Evolutionary conservation across 83 land plant genomes (phyloP).

Genomic region (Isoetes engelmannii): DNA sequence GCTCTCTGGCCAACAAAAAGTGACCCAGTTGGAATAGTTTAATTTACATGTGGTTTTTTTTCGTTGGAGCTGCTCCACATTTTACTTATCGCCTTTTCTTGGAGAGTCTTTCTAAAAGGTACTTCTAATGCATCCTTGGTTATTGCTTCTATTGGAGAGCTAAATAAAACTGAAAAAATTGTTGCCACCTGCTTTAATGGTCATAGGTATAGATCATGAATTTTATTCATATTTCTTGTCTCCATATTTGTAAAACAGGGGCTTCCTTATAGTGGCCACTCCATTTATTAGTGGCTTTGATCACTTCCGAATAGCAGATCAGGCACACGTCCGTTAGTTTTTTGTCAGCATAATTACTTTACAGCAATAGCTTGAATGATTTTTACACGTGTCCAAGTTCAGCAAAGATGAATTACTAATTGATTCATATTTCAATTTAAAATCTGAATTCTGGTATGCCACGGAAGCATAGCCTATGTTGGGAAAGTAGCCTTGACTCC

Average conservation of each 20-base stretch:
- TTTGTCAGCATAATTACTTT: too few relatives aligned
- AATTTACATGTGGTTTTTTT: slow-evolving; percentile 94
- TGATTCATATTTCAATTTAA: too few relatives aligned
- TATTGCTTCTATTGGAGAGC: background rate
- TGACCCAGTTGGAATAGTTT: slow-evolving; percentile 51
- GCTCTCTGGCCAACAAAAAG: slow-evolving; percentile 62
- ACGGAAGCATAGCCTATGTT: too few relatives aligned
- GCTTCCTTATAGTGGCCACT: slow-evolving; percentile 83
- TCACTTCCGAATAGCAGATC: slow-evolving; percentile 88
- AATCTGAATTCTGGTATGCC: too few relatives aligned
- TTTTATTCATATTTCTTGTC: background rate
- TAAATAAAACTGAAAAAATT: background rate
- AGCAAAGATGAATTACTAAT: too few relatives aligned
- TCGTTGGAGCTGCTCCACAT: slow-evolving; percentile 99
- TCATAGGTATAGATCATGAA: background rate
- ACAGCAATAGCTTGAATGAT: too few relatives aligned
- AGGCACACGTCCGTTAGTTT: slow-evolving; percentile 31
- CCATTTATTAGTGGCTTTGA: slow-evolving; percentile 99
- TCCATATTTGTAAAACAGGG: slow-evolving; percentile 38
- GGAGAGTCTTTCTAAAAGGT: slow-evolving; percentile 84
- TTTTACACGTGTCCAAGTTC: too few relatives aligned
- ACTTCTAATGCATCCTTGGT: background rate
- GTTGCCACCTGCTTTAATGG: background rate
- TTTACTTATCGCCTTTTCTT: slow-evolving; percentile 86
- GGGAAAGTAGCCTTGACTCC: slow-evolving; percentile 24